Evolutionary conservation across 139 green algal genomes (phyloP).

Genomic region (Tetraselmis striata): DNA sequence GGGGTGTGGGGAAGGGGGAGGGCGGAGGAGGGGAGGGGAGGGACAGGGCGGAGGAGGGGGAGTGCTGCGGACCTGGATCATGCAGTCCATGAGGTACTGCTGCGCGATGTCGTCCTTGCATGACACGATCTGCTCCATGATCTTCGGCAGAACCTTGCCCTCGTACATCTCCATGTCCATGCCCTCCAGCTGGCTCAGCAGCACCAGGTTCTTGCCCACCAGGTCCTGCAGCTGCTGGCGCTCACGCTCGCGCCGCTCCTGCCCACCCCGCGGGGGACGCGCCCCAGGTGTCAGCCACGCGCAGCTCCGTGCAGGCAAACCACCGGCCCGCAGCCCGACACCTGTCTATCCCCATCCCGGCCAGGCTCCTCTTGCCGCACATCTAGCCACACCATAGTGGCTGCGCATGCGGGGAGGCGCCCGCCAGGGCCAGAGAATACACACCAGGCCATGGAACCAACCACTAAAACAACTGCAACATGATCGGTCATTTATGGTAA

Average conservation of each 20-base stretch:
- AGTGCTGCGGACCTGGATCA: conserved; percentile 45
- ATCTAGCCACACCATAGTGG: too few species aligned
- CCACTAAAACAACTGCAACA: too few species aligned
- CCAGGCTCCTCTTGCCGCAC: too few species aligned
- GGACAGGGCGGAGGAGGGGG: conserved; percentile 10
- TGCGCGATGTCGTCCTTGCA: conserved; percentile 97
- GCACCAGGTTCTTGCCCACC: conserved; percentile 95
- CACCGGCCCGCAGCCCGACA: too few species aligned
- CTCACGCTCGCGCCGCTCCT: conserved; percentile 73
- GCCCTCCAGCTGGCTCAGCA: conserved; percentile 90
- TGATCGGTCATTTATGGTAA: too few species aligned
- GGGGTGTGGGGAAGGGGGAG: too few species aligned
- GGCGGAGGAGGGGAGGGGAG: background rate
- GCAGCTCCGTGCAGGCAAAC: too few species aligned
- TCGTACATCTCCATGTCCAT: conserved; percentile 83
- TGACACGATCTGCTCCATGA: conserved; percentile 77
- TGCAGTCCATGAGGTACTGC: conserved; percentile 96
- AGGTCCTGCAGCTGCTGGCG: conserved; percentile 86
- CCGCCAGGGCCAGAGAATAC: too few species aligned
- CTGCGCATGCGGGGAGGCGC: too few species aligned
- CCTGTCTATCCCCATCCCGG: too few species aligned
- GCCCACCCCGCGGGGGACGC: conserved; percentile 22
- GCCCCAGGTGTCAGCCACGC: too few species aligned
- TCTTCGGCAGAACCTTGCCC: conserved; percentile 46
- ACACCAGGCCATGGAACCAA: too few species aligned